A percentile compares a stretch with the other conserved stretches of the same genome.
Evolutionary conservation across 1,284 basidiomycete genomes (phyloP).

Genomic region (Malassezia globosa): DNA sequence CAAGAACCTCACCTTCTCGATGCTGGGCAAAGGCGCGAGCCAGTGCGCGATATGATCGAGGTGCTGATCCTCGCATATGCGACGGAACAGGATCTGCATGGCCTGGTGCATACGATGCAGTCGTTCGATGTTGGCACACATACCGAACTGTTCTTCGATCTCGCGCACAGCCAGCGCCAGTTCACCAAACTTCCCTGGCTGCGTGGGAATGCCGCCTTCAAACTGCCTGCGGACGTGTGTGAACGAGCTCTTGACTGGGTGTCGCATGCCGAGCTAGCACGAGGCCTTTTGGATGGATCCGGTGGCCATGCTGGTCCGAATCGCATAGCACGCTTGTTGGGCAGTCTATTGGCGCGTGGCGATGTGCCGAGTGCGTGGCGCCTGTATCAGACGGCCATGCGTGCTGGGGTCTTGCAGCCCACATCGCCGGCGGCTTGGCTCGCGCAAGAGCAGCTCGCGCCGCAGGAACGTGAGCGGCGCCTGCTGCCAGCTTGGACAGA

Average conservation of each 20-base stretch:
- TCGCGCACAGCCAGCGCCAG: conserved; percentile 16
- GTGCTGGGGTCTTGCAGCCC: conserved; percentile 10
- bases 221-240: neutral
- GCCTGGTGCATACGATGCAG: conserved; percentile 20
- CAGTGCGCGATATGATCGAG: conserved; percentile 24
- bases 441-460: neutral
- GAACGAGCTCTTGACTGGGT: conserved; percentile 10
- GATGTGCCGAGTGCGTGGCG: conserved; percentile 16
- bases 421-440: conserved; percentile 8
- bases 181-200: conserved; percentile 13
- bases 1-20: conserved; percentile 15
- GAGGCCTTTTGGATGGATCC: conserved; percentile 24
- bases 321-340: conserved; percentile 27
- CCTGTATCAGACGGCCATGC: conserved; percentile 25
- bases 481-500: conserved; percentile 26
- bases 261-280: conserved; percentile 23
- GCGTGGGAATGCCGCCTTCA: neutral
- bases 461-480: too few species aligned
- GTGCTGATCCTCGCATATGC: conserved; percentile 20
- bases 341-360: conserved; percentile 22
- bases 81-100: neutral
- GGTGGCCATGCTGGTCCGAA: conserved; percentile 21
- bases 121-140: conserved; percentile 28
- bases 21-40: conserved; percentile 6
- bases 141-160: conserved; percentile 26